Evolutionary conservation across 345 rosid species (phyloP).

Genomic region (Viola odorata): DNA sequence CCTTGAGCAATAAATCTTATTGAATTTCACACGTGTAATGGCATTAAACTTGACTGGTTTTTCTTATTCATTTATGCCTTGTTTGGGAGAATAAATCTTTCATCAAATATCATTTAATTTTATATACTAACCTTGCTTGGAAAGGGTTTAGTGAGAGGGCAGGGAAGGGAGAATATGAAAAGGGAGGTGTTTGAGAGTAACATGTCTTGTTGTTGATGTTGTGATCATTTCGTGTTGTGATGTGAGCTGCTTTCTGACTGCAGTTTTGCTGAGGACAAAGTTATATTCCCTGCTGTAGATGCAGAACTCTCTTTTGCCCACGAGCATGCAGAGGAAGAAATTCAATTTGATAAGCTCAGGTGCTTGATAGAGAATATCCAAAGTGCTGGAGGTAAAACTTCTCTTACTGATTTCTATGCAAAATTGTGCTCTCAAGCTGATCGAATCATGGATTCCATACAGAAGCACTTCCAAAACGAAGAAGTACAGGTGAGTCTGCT

Average conservation of each 20-base stretch:
- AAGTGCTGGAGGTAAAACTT: conserved; percentile 39
- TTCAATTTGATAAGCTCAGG: conserved; percentile 49
- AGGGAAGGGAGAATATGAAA: neutral
- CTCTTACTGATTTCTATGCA: conserved; percentile 41
- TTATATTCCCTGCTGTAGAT: conserved; percentile 65
- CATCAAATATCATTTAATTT: no score
- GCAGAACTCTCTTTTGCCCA: conserved; percentile 47
- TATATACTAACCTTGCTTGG: no score
- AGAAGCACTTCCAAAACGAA: conserved; percentile 52
- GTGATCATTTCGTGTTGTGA: conserved; percentile 10
- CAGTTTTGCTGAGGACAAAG: conserved; percentile 62
- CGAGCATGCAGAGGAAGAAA: conserved; percentile 56
- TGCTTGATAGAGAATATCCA: conserved; percentile 46
- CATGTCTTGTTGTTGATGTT: conserved; percentile 6
- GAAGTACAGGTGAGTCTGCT: conserved; percentile 44
- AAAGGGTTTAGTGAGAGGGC: no score
- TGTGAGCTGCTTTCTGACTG: conserved; percentile 20
- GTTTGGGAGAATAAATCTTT: no score
- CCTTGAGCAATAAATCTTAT: no score
- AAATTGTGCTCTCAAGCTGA: conserved; percentile 50
- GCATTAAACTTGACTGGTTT: no score
- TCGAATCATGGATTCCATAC: conserved; percentile 46
- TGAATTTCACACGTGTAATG: no score
- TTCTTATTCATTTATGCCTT: no score
- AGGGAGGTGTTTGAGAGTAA: neutral